Conservation (phyloP, 148 eudicot species). For the Heliamphora exappendiculata region DNA sequence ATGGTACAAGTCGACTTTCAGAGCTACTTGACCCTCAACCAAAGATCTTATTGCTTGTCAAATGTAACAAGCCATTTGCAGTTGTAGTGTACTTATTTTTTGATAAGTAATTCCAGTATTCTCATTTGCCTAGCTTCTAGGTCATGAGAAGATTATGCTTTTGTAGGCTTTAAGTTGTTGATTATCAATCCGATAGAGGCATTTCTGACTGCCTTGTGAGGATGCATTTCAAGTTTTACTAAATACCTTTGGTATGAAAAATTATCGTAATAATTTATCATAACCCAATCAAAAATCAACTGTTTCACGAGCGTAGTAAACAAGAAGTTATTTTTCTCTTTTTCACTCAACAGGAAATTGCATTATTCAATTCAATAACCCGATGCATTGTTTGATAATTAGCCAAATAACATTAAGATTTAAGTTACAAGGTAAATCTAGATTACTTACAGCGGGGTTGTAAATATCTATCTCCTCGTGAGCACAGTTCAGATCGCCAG, state of each 20-base stretch:
- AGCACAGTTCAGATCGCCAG: slow-evolving; percentile 94
- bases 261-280: background rate
- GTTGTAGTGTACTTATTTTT: background rate
- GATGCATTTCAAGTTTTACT: too few species aligned
- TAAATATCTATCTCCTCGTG: slow-evolving; percentile 94
- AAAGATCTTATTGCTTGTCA: background rate
- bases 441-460: slow-evolving; percentile 77
- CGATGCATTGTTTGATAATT: background rate
- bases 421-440: background rate
- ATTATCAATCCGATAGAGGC: too few species aligned
- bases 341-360: background rate
- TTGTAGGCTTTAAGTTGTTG: too few species aligned
- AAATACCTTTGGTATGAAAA: background rate
- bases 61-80: background rate
- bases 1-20: background rate
- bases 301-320: background rate
- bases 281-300: background rate
- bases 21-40: background rate
- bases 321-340: background rate
- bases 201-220: too few species aligned
- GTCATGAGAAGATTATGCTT: too few species aligned
- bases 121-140: too few species aligned
- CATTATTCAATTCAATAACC: background rate
- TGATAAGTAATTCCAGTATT: too few species aligned
- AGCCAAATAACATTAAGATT: background rate